Evolutionary conservation across 176 grass and related monocot genomes (phyloP), one percentile per base, ranked within the genome.

Genomic region (Dendrocalamus sinicus): DNA sequence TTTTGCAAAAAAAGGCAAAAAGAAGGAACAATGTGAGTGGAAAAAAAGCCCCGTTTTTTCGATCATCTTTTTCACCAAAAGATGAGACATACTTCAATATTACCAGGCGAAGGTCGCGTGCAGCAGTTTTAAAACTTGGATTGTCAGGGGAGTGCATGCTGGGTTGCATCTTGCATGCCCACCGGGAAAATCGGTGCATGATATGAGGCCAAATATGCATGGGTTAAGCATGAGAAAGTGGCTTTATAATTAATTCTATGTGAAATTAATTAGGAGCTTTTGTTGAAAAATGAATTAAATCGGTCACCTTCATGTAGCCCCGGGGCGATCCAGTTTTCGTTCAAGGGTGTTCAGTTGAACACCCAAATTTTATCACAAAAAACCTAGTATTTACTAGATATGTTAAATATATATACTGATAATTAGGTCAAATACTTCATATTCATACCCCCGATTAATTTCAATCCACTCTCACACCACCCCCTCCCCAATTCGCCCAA

Each of bases 21-120:
- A 51, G 65, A 65, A 44, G 69, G 62, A 66, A 48, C 41, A 61
- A 8, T 59, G 58, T 10, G 48, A 75, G 30, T 23, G 71, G 23
- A 10, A 64, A 45, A 83, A 74, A 82, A 11, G 51, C 26, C 48
- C 74, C 10, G 13, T 59, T 85, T 88, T 85, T 89, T 22, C 60
- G 43, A 79, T 72, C 81, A 70, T 82, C 81, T 94, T 91, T 91
- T 89, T 77, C 59, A 44, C 52, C 45, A 51, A 84, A 89, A 76
- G 75, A 70, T 77, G 76, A 53, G 75, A 55, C 73, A 82, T 67
- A 5, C 19, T 44, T 73, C 35, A 74, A 65, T 67, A 67, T 52
- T 81, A 79, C 50, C 13, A 0, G 23, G 55, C 12, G 26, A 46
- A 37, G 9, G 51, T 58, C 58, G 12, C 19, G 4, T 63, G 82